phyloP scores from a whole-genome alignment of 2,329 filamentous ascomycete species.

The Emericellopsis cladophorae region DNA sequence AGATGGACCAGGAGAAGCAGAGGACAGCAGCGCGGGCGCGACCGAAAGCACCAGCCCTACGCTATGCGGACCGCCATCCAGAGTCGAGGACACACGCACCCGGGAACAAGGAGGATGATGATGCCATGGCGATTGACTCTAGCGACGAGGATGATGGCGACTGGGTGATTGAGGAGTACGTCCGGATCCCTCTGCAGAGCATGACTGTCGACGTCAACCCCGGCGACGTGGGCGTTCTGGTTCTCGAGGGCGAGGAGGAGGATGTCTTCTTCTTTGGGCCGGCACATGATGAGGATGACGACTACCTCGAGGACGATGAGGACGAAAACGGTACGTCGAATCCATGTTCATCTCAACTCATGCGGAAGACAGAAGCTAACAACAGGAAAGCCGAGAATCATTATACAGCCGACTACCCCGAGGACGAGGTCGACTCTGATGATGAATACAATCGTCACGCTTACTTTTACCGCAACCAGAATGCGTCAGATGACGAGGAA shows the following conservation, averaged over 20 bases:
- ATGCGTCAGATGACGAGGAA: conserved; percentile 43
- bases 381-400: conserved; percentile 53
- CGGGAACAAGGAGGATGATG: conserved; percentile 5
- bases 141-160: conserved; percentile 34
- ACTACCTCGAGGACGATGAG: conserved; percentile 45
- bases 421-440: conserved; percentile 64
- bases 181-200: conserved; percentile 42
- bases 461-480: conserved; percentile 39
- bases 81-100: conserved; percentile 11
- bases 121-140: conserved; percentile 23
- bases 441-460: conserved; percentile 36
- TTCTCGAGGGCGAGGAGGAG: conserved; percentile 45
- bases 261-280: conserved; percentile 47
- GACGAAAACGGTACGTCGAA: conserved; percentile 46
- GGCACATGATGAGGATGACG: conserved; percentile 49
- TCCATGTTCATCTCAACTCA: neutral
- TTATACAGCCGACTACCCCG: conserved; percentile 69
- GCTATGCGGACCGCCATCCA: conserved; percentile 44
- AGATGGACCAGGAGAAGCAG: conserved; percentile 27
- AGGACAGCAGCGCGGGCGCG: conserved; percentile 20
- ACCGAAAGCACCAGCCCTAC: conserved; percentile 40
- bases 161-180: conserved; percentile 53
- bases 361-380: conserved; percentile 3
- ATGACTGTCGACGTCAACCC: conserved; percentile 32
- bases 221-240: conserved; percentile 40